Percentiles rank a stretch among this genome's conserved stretches.
phyloP scores from a whole-genome alignment of 306 rosid species.

The Vigna angularis region DNA sequence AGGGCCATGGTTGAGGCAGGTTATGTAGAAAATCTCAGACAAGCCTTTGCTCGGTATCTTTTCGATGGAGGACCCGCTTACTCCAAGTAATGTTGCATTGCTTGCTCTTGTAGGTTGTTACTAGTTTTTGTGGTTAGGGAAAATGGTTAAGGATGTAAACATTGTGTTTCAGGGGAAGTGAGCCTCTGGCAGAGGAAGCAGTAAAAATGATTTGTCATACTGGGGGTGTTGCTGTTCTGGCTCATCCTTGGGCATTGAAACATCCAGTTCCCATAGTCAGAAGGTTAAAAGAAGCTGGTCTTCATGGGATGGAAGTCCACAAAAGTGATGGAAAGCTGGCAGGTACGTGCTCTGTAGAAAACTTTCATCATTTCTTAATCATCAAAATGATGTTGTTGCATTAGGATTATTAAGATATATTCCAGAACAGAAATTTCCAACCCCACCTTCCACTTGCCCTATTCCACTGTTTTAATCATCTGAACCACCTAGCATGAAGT shows the following conservation, averaged over 20 bases:
- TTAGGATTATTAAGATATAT: slow-evolving; percentile 1
- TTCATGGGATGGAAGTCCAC: slow-evolving; percentile 95
- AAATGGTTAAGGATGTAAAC: slow-evolving; percentile 15
- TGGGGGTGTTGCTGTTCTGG: slow-evolving; percentile 92
- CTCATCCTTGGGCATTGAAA: slow-evolving; percentile 98
- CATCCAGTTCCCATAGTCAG: slow-evolving; percentile 70
- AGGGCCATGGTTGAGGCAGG: slow-evolving; percentile 97
- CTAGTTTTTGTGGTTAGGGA: slow-evolving; percentile 21
- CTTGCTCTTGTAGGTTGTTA: slow-evolving; percentile 36
- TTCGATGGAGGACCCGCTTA: slow-evolving; percentile 98
- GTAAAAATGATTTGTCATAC: slow-evolving; percentile 77
- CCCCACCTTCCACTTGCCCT: not conserved
- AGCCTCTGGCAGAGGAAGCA: slow-evolving; percentile 85
- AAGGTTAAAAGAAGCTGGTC: slow-evolving; percentile 92
- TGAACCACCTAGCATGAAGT: not conserved
- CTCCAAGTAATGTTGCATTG: slow-evolving; percentile 70
- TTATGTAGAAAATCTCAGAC: slow-evolving; percentile 85
- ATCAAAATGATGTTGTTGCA: slow-evolving; percentile 18
- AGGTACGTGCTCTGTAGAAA: slow-evolving; percentile 53
- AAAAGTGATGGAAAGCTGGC: slow-evolving; percentile 89
- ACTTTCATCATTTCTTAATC: slow-evolving; percentile 14
- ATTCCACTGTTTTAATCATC: not conserved
- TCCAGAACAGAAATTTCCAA: not conserved
- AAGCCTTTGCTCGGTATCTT: slow-evolving; percentile 88
- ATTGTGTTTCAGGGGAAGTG: slow-evolving; percentile 82